Base-by-base conservation (phyloP, 2,329 filamentous ascomycete genomes). In the Aspergillus pseudoterreus region DNA sequence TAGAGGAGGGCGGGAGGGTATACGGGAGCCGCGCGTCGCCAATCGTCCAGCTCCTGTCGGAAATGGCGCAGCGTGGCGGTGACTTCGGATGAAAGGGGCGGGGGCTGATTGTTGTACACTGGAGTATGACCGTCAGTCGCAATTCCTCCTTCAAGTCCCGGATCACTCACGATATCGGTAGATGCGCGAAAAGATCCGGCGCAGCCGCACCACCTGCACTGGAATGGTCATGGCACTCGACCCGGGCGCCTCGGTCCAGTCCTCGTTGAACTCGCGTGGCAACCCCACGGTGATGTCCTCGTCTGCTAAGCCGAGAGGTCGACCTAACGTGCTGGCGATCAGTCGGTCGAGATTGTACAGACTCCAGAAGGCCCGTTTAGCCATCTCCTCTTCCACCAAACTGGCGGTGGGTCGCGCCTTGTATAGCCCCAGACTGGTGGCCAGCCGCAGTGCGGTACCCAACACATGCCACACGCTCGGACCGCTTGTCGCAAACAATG, bases 321-420 rank as follows among this genome's bases (percentile, higher is more conserved):
- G 67, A 12, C 69, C 69, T 0, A 75, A 54, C 0, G 71, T 74
- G 22, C 68, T 67, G 1, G 71, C 67, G 41, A 72, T 71, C 24
- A 73, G 62, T 17, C 72, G 65, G 46, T 75, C 72, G 2, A 75
- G 62, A n/a, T 73, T 74, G 51, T 75, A 74, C 6, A 72, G 60
- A 57, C 70, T 72, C 72, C 72, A 75, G 52, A 75, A 75, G 1
- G 68, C 69, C n/a, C 72, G 68, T 49, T 72, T 74, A 2, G 66
- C 58, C 64, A 73, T 69, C 47, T 75, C 70, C 27, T 71, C 65
- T 43, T 72, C 71, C 6, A 65, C 45, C 41, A 65, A 24, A 45
- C 57, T 65, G 4, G 64, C 50, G 32, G 62, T 57, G 1, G 63
- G 58, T 21, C 64, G 63, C 14, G 56, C 52, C 44, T 71, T 71